Percentiles rank a stretch among this genome's conserved stretches.
These are phyloP conservation scores for Chimonanthus praecox DNA, from an alignment of 164 flowering plant genomes.

Conservation along the genomic window DNA sequence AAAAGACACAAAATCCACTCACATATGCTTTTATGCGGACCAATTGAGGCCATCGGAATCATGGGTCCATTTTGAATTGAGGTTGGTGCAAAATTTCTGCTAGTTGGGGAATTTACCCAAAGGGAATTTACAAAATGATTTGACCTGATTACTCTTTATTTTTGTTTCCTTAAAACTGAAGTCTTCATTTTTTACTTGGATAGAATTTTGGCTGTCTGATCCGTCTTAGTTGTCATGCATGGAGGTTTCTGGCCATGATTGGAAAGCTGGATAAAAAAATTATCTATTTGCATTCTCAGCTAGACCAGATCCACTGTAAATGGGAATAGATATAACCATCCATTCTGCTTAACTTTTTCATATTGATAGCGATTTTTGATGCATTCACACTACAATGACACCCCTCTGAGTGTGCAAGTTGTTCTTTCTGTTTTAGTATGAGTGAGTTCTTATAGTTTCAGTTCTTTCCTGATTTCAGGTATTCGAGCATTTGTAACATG, in stretches of 20 bases:
- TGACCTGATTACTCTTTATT: no score
- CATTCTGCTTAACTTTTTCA: not conserved
- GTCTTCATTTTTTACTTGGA: not conserved
- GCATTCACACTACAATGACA: not conserved
- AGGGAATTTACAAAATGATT: not conserved
- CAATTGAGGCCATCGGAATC: no score
- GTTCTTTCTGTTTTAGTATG: not conserved
- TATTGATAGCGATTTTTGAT: no score
- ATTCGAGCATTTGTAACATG: constrained; percentile 62
- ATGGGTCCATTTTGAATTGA: not conserved
- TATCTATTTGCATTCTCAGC: not conserved
- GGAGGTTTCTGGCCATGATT: not conserved
- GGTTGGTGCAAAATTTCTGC: not conserved
- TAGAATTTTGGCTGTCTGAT: not conserved
- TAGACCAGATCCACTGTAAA: not conserved
- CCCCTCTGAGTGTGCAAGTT: not conserved
- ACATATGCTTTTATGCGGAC: not conserved
- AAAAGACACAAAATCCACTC: not conserved
- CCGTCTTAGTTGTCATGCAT: not conserved
- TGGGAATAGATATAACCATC: not conserved
- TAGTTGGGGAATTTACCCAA: not conserved
- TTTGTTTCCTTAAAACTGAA: no score
- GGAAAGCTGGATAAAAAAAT: not conserved
- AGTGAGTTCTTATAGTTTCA: not conserved
- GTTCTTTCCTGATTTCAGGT: constrained; percentile 31